A percentile compares a stretch with the other conserved stretches of the same genome.
Evolutionary conservation across 768 basidiomycete species (phyloP).

Genomic region (Dacryopinax spathularia): DNA sequence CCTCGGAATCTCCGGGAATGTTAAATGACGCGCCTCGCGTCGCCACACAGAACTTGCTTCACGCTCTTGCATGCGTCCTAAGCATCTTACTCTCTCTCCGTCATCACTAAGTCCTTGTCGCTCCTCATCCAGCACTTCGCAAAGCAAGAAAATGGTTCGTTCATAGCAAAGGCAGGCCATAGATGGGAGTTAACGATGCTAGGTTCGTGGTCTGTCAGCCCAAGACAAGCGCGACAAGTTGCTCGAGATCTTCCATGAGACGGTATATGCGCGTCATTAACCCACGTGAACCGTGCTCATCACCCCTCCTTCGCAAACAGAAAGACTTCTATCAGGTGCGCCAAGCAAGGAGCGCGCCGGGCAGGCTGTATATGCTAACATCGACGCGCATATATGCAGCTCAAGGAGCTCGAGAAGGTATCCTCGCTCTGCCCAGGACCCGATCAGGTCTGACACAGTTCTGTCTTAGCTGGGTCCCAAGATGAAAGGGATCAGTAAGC

Average conservation of each 20-base stretch:
- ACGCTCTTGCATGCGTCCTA: too few species aligned
- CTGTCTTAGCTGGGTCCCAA: conserved; percentile 46
- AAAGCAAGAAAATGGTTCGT: too few species aligned
- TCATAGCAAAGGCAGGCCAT: too few species aligned
- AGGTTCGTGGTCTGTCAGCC: conserved; percentile 53
- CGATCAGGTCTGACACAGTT: neutral
- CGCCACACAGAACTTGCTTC: too few species aligned
- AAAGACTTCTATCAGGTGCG: conserved; percentile 68
- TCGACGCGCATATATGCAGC: conserved; percentile 26
- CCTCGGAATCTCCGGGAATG: too few species aligned
- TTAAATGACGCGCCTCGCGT: too few species aligned
- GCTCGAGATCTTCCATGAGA: conserved; percentile 87
- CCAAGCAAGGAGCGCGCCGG: too few species aligned
- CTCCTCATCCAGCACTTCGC: too few species aligned
- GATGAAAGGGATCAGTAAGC: conserved; percentile 74
- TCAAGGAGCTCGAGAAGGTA: conserved; percentile 84
- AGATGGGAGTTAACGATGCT: too few species aligned
- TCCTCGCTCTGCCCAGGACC: neutral
- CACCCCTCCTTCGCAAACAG: conserved; percentile 26
- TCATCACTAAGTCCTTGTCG: too few species aligned
- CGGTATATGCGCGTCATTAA: conserved; percentile 31
- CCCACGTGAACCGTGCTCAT: neutral
- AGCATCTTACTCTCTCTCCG: too few species aligned
- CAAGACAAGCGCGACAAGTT: conserved; percentile 85
- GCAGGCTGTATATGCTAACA: too few species aligned